phyloP scores from a whole-genome alignment of 2,329 filamentous ascomycete genomes.

The Trichoderma afroharzianum region DNA sequence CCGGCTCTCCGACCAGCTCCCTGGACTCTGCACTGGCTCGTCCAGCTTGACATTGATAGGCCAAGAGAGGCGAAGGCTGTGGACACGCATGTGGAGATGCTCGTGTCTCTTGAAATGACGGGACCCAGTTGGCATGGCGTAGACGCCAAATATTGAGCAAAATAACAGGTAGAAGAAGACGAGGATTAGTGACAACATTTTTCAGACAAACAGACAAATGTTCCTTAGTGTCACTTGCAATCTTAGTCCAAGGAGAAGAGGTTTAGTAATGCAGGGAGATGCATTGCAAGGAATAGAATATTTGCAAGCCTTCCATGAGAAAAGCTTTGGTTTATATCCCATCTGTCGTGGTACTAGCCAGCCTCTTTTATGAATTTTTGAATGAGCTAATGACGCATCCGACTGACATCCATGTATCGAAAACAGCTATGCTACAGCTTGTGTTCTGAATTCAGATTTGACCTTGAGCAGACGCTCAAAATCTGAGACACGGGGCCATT shows the following conservation, averaged over 20 bases:
- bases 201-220: neutral
- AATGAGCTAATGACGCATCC: neutral
- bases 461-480: neutral
- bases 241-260: neutral
- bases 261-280: neutral
- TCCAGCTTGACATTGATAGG: neutral
- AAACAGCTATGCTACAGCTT: neutral
- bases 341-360: neutral
- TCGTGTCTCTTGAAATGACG: neutral
- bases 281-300: neutral
- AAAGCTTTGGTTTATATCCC: constrained; percentile 1
- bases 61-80: neutral
- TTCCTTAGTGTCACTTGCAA: neutral
- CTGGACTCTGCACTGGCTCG: neutral
- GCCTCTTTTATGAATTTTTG: neutral
- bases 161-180: constrained; percentile 23
- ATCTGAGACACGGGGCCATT: constrained; percentile 8
- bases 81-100: neutral
- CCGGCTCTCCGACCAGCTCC: neutral
- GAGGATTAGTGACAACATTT: constrained; percentile 15
- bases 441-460: neutral
- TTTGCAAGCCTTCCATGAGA: neutral
- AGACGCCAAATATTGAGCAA: constrained; percentile 23
- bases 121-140: constrained; percentile 24
- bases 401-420: neutral